Conservation (phyloP, 2,329 filamentous ascomycete genomes). For the Trichoderma oligosporum region DNA sequence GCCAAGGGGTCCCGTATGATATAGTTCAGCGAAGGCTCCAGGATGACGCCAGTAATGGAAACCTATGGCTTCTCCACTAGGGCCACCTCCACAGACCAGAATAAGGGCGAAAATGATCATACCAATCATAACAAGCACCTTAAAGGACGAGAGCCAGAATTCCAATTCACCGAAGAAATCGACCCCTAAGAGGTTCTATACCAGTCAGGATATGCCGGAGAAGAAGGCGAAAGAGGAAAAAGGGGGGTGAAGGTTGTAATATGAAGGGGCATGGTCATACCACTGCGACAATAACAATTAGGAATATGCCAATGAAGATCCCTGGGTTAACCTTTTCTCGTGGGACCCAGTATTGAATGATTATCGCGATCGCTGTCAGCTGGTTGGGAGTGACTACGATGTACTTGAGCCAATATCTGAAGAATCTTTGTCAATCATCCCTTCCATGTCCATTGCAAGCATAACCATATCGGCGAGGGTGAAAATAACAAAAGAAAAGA, state of each 20-base stretch:
- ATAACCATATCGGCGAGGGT: background rate
- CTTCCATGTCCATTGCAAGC: no score
- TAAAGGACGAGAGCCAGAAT: conserved; percentile 62
- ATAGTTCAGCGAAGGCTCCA: conserved; percentile 41
- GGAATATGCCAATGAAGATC: conserved; percentile 72
- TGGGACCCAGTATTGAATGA: conserved; percentile 73
- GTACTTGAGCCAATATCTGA: conserved; percentile 70
- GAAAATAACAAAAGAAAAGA: no score
- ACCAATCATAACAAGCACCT: conserved; percentile 63
- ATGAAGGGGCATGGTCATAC: no score
- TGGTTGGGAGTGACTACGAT: conserved; percentile 85
- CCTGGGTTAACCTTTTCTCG: conserved; percentile 67
- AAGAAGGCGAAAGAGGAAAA: no score
- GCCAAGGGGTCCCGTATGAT: conserved; percentile 34
- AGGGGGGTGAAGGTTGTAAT: no score
- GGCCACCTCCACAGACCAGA: conserved; percentile 62
- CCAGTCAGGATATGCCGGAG: background rate
- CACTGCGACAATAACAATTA: conserved; percentile 59
- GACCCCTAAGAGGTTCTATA: conserved; percentile 58
- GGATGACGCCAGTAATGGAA: conserved; percentile 65
- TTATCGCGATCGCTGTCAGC: conserved; percentile 72
- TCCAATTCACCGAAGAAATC: conserved; percentile 64
- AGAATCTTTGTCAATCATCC: background rate
- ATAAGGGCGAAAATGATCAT: conserved; percentile 63
- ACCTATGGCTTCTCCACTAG: conserved; percentile 57